Base-by-base conservation (phyloP, 192 early-diverging fungal genomes). In the Entophlyctis helioformis region DNA sequence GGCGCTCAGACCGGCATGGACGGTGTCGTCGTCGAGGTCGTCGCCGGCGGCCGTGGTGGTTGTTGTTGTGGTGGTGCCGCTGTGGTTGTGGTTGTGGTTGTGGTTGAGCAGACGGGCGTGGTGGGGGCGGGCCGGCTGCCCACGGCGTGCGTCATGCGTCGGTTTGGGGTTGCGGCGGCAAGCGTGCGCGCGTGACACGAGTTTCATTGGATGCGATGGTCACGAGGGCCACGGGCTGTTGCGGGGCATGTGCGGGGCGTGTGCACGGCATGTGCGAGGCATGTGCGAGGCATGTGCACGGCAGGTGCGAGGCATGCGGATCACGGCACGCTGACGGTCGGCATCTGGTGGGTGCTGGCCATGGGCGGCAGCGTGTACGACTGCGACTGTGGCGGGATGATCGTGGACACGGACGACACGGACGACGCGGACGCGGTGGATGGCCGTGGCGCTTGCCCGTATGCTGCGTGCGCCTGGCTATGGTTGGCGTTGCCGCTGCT, bases 381-480 rank as follows among this genome's bases (percentile, higher is more conserved):
- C n/a, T n/a, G n/a, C n/a, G n/a, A n/a, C n/a, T n/a, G n/a, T n/a
- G n/a, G n/a, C n/a, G n/a, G n/a, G n/a, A n/a, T n/a, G n/a, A n/a
- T n/a, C n/a, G n/a, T n/a, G n/a, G n/a, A n/a, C n/a, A 9, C n/a
- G 9, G 9, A n/a, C 10, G 33, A 35, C 33, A 35, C 10, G 33
- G 10, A n/a, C n/a, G n/a, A n/a, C 33, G n/a, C 9, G 9, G 10
- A n/a, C 33, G 10, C 9, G n/a, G 9, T 9, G 33, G 9, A n/a
- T 35, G n/a, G 33, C 9, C 33, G 33, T 11, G n/a, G 10, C 33
- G 33, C 33, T 35, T n/a, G n/a, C 33, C 9, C 33, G 44, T 7
- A 39, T 40, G 24, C 23, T 39, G 19, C 42, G 54, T 1, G 49
- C 54, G 31, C 34, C 37, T 7, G 48, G 43, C 33, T 57, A 57